A percentile compares a stretch with the other conserved stretches of the same genome.
These are phyloP conservation scores for Termitomyces sp. DNA, from an alignment of 768 basidiomycete species.

Conservation along the genomic window DNA sequence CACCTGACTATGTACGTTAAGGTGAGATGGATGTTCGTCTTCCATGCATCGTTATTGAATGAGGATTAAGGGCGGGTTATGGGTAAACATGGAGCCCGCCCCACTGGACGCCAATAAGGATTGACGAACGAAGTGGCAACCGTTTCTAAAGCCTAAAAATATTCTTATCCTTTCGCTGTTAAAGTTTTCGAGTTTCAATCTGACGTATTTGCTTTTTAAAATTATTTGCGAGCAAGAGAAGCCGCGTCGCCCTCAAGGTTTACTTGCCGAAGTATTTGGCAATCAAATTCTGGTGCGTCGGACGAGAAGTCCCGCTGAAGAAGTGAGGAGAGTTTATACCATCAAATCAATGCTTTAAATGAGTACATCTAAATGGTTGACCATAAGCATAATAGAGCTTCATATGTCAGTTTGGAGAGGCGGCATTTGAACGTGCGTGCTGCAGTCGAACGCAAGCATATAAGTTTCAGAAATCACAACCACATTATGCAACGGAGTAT, in stretches of 20 bases:
- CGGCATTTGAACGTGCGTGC: neutral
- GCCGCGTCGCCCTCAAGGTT: too few species aligned
- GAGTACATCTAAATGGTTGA: neutral
- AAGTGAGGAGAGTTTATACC: neutral
- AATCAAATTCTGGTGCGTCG: neutral
- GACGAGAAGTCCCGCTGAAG: neutral
- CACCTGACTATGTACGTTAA: slow-evolving; percentile 52
- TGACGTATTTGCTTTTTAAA: neutral
- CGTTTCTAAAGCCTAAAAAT: neutral
- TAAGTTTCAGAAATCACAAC: neutral
- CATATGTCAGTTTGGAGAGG: neutral
- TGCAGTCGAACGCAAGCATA: neutral
- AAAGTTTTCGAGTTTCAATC: neutral
- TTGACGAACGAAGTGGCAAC: neutral
- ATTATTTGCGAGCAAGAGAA: too few species aligned
- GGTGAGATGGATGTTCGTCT: slow-evolving; percentile 20
- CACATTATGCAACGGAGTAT: neutral
- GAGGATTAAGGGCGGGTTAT: slow-evolving; percentile 24
- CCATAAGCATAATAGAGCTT: neutral
- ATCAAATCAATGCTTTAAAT: neutral
- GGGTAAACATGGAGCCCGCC: slow-evolving; percentile 29
- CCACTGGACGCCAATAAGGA: neutral
- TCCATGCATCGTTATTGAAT: neutral
- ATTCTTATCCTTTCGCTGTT: neutral
- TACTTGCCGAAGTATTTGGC: neutral